Evolutionary conservation across 495 filamentous ascomycete species (phyloP).

Genomic region (Daldinia vernicosa): DNA sequence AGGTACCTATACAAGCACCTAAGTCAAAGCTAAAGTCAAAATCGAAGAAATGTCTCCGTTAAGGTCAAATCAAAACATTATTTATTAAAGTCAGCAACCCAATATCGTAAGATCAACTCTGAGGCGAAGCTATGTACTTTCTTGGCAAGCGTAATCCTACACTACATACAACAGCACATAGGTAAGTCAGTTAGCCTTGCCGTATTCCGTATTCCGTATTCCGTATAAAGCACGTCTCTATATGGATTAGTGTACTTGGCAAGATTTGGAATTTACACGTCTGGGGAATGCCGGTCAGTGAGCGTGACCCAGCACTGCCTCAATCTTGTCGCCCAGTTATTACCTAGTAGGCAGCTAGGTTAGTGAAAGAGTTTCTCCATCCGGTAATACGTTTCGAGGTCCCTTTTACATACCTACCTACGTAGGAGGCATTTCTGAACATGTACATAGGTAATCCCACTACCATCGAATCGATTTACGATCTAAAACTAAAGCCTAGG

Average conservation of each 20-base stretch:
- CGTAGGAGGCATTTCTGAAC: not conserved
- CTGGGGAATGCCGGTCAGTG: constrained; percentile 9
- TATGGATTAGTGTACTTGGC: too few relatives aligned
- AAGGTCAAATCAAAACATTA: not conserved
- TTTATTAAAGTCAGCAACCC: constrained; percentile 13
- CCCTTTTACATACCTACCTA: not conserved
- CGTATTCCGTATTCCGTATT: constrained; percentile 2
- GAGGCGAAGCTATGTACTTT: constrained; percentile 24
- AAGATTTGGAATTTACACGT: not conserved
- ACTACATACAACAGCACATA: too few relatives aligned
- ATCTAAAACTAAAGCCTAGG: not conserved
- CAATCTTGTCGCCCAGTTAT: constrained; percentile 21
- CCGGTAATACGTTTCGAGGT: constrained; percentile 11
- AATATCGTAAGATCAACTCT: constrained; percentile 33
- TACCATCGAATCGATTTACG: not conserved
- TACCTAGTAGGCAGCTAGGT: too few relatives aligned
- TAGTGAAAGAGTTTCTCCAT: constrained; percentile 18
- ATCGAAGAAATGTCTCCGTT: not conserved
- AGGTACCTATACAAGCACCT: not conserved
- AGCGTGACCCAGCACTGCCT: constrained; percentile 34
- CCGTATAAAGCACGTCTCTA: not conserved
- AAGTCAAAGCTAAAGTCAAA: too few relatives aligned
- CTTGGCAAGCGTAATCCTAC: constrained; percentile 5
- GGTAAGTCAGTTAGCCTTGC: not conserved
- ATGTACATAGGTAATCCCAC: not conserved